Evolutionary conservation across 495 filamentous ascomycete species (phyloP).

Genomic region (Echria macrotheca): DNA sequence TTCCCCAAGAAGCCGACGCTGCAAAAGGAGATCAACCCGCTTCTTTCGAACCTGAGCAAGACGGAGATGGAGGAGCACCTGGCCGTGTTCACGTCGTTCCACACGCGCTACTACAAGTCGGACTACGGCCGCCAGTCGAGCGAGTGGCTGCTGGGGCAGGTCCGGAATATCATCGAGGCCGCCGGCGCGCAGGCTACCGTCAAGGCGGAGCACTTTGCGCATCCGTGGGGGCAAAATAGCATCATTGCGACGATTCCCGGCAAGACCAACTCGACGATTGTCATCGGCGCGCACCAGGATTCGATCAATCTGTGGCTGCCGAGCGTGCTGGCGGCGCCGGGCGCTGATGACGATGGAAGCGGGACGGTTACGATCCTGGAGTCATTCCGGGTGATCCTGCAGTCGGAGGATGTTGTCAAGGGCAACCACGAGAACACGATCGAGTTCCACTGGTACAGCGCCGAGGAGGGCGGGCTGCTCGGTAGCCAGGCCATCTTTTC

Average conservation of each 20-base stretch:
- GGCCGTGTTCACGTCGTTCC: conserved; percentile 26
- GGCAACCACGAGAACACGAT: conserved; percentile 73
- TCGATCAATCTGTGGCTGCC: conserved; percentile 91
- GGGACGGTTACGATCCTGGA: conserved; percentile 59
- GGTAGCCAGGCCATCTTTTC: conserved; percentile 87
- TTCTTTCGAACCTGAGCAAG: conserved; percentile 66
- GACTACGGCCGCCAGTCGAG: conserved; percentile 79
- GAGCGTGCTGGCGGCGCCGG: conserved; percentile 63
- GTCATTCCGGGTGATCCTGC: conserved; percentile 54
- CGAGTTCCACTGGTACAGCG: conserved; percentile 98
- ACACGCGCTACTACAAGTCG: conserved; percentile 48
- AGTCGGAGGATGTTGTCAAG: conserved; percentile 40
- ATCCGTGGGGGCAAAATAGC: conserved; percentile 85
- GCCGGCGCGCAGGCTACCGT: conserved; percentile 66
- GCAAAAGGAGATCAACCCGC: conserved; percentile 58
- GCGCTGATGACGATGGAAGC: conserved; percentile 57
- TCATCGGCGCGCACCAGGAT: conserved; percentile 59
- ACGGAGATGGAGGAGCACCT: conserved; percentile 73
- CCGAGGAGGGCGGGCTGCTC: conserved; percentile 90
- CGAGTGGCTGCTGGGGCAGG: conserved; percentile 75
- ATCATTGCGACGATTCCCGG: conserved; percentile 93
- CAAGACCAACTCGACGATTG: conserved; percentile 72
- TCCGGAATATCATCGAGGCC: conserved; percentile 63
- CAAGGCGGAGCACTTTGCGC: conserved; percentile 64
- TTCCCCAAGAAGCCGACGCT: conserved; percentile 67